A percentile compares a stretch with the other conserved stretches of the same genome.
These are phyloP conservation scores for Grosmannia penicillata DNA, from an alignment of 2,329 filamentous ascomycete species.

Conservation along the genomic window DNA sequence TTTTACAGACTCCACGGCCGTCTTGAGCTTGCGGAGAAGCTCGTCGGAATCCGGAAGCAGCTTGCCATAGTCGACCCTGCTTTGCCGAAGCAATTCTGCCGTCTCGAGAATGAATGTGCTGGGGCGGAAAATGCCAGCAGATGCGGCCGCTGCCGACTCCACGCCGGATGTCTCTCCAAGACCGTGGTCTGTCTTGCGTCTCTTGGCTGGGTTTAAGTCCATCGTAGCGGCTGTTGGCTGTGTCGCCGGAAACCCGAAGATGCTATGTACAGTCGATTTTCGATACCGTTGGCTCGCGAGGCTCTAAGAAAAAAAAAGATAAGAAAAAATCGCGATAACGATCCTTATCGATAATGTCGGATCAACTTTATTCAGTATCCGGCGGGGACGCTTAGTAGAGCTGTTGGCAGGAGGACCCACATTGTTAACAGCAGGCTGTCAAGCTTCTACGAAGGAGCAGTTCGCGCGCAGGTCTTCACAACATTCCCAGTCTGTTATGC, in stretches of 20 bases:
- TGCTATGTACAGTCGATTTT: too few relatives aligned
- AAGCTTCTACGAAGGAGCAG: too few relatives aligned
- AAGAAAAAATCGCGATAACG: slow-evolving; percentile 2
- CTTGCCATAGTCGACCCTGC: slow-evolving; percentile 35
- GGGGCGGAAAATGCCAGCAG: slow-evolving; percentile 19
- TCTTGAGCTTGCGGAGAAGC: slow-evolving; percentile 36
- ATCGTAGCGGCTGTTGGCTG: slow-evolving; percentile 9
- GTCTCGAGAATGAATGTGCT: slow-evolving; percentile 45
- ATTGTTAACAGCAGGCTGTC: too few relatives aligned
- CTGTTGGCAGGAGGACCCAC: too few relatives aligned
- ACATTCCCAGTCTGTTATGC: not conserved
- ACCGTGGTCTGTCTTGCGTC: slow-evolving; percentile 18
- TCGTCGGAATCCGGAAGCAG: slow-evolving; percentile 32
- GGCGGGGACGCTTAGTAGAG: too few relatives aligned
- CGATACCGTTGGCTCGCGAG: not conserved
- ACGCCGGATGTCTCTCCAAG: too few relatives aligned
- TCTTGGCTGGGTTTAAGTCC: slow-evolving; percentile 18
- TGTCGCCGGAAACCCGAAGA: not conserved
- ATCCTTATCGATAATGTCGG: slow-evolving; percentile 1
- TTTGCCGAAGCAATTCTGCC: slow-evolving; percentile 41
- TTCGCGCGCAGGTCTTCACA: too few relatives aligned
- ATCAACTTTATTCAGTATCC: slow-evolving; percentile 1
- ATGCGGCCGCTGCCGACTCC: slow-evolving; percentile 14
- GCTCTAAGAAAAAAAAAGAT: not conserved
- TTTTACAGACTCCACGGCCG: slow-evolving; percentile 33